Evolutionary conservation across 345 rosid species (phyloP), one percentile per base, ranked within the genome.

Genomic region (Syzygium oleosum): DNA sequence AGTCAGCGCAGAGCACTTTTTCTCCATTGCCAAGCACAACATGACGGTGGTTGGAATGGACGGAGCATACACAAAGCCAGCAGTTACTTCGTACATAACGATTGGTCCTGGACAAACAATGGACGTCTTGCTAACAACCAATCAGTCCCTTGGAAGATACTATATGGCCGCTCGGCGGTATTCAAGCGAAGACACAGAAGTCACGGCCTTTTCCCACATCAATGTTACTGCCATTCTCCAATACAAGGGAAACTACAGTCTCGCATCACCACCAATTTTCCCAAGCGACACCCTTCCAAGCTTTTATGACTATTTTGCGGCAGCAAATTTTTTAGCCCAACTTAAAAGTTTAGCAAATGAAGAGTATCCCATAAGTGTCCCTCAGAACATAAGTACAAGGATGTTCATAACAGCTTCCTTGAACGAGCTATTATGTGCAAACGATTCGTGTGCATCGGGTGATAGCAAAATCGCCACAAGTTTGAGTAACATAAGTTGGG

Each of bases 101-200:
- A 88, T 90, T 14, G n/a, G 91, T 16, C 89, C 92, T 0, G 94
- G 94, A 1, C 93, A 91, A 85, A 90, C 93, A 29, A 85, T 90
- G 52, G 92, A 92, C 52, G 89, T 87, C 51, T 17, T 91, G 38
- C 53, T 92, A 31, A 87, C 86, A 4, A 89, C 92, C 3, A 84
- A 90, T 73, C 92, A 88, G 85, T 12, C 59, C 19, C 88, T 80
- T 0, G 84, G 65, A 41, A 77, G n/a, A 23, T 90, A 92, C 22
- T 89, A 89, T 87, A 87, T 89, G 85, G 88, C 85, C 11, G 49
- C 87, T 31, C 56, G 88, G 6, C 85, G 34, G 25, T 87, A 68
- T 52, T 46, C 49, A 23, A 88, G 85, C 29, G 65, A 79, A 51
- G 85, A 86, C 12, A 13, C 85, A 4, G 19, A 5, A 14, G 84